Percentiles rank a stretch among this genome's conserved stretches.
Conservation (phyloP, 371 early-diverging fungal genomes). For the Mucor velutinosus region DNA sequence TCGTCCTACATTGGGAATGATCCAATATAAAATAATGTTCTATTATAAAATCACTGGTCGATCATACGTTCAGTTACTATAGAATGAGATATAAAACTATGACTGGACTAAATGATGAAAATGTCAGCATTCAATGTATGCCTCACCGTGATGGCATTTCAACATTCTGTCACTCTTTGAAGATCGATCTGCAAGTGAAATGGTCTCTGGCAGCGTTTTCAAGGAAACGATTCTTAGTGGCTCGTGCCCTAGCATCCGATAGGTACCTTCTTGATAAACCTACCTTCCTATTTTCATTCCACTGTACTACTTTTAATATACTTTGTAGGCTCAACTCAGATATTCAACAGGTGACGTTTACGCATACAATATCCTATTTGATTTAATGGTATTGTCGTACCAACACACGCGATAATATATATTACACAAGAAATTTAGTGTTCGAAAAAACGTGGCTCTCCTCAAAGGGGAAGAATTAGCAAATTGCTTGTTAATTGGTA, state of each 20-base stretch:
- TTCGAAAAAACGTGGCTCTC: conserved; percentile 28
- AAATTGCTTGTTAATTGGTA: neutral
- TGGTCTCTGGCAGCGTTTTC: neutral
- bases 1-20: conserved; percentile 7
- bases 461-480: neutral
- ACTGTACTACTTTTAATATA: conserved; percentile 6
- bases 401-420: conserved; percentile 23
- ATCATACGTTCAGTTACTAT: conserved; percentile 12
- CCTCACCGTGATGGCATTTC: neutral
- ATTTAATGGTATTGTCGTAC: conserved; percentile 10
- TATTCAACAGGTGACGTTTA: conserved; percentile 11
- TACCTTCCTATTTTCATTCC: conserved; percentile 13
- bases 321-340: conserved; percentile 1
- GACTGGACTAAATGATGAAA: neutral
- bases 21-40: conserved; percentile 6
- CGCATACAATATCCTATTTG: neutral
- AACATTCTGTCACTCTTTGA: neutral
- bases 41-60: conserved; percentile 15
- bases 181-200: neutral
- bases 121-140: neutral
- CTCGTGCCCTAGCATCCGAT: conserved; percentile 33
- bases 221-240: conserved; percentile 13
- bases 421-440: conserved; percentile 21
- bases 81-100: neutral
- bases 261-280: conserved; percentile 21